These are phyloP conservation scores for Aspergillus tubingensis DNA, from an alignment of 2,329 filamentous ascomycete species.

Conservation along the genomic window DNA sequence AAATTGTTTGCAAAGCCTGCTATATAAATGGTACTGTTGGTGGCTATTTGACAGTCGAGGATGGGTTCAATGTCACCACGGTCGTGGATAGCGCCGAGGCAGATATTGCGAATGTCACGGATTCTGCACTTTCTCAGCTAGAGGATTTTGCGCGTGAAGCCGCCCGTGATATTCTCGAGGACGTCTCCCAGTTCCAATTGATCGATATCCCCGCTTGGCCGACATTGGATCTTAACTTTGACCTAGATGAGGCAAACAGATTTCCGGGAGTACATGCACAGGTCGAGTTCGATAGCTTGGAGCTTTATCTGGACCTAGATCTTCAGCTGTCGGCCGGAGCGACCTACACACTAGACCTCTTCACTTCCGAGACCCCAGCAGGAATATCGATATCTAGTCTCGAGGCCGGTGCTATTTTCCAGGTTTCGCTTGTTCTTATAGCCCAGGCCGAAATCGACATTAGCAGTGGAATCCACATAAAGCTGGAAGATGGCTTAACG, in stretches of 20 bases:
- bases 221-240: conserved; percentile 8
- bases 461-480: conserved; percentile 11
- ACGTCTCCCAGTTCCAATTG: not conserved
- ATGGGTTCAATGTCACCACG: conserved; percentile 4
- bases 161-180: not conserved
- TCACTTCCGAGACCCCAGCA: conserved; percentile 1
- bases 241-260: not conserved
- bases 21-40: conserved; percentile 12
- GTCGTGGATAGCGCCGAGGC: not conserved
- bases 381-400: conserved; percentile 6
- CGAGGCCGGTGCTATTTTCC: conserved; percentile 8
- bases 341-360: conserved; percentile 12
- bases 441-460: conserved; percentile 13
- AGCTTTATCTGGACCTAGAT: conserved; percentile 12
- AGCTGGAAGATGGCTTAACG: conserved; percentile 6
- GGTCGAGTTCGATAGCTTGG: conserved; percentile 6
- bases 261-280: conserved; percentile 5
- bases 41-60: not conserved
- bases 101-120: conserved; percentile 6
- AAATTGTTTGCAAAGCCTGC: conserved; percentile 8
- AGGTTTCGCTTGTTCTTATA: conserved; percentile 7
- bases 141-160: not conserved
- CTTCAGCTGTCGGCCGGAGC: conserved; percentile 9
- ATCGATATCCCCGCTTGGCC: conserved; percentile 11
- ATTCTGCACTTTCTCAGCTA: not conserved